phyloP scores from a whole-genome alignment of 169 alveolate genomes.

The Plasmodium falciparum region DNA sequence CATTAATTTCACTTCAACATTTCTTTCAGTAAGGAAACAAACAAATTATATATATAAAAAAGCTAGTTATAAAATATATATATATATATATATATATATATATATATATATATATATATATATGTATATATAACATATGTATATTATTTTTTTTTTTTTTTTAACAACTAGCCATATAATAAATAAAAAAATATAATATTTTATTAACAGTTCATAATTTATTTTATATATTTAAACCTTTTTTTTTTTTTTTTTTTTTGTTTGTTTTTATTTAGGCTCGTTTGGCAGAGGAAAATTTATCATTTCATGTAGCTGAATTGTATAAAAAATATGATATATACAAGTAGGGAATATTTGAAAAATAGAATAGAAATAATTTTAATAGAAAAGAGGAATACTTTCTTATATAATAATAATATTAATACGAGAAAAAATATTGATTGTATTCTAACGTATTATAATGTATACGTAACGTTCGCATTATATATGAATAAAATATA shows the following conservation, averaged over 20 bases:
- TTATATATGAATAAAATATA: too few species aligned
- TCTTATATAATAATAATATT: too few species aligned
- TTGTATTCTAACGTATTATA: background rate
- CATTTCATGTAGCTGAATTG: constrained; percentile 68
- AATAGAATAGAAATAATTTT: too few species aligned
- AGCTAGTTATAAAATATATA: too few species aligned
- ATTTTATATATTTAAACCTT: background rate
- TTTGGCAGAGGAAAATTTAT: constrained; percentile 65
- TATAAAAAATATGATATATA: constrained; percentile 69
- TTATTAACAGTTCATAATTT: background rate
- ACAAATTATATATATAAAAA: background rate
- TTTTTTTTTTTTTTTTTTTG: background rate
- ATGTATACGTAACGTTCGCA: background rate
- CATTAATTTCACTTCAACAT: constrained; percentile 63
- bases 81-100: too few species aligned
- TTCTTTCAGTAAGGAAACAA: constrained; percentile 49
- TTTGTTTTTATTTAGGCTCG: constrained; percentile 40
- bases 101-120: too few species aligned
- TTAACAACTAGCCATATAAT: too few species aligned
- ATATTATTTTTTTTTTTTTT: too few species aligned
- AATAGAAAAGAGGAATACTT: too few species aligned
- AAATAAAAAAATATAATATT: background rate
- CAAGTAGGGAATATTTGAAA: constrained; percentile 27
- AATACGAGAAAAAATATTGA: too few species aligned
- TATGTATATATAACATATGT: too few species aligned